Evolutionary conservation across 805 yeast species (phyloP).

Genomic region (Tetrapisispora iriomotensis): DNA sequence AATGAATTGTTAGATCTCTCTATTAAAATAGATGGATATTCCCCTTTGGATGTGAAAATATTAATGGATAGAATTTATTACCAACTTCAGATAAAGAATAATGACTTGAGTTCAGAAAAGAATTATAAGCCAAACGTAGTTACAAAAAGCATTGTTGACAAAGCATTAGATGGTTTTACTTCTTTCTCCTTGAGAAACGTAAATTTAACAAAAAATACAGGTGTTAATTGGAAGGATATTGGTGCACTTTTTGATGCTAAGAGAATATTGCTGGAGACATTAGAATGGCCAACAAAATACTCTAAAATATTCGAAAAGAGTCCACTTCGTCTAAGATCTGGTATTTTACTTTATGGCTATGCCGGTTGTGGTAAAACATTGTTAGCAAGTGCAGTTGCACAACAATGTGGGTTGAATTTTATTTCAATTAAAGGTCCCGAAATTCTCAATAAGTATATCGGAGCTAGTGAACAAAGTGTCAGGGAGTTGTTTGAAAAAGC

Average conservation of each 20-base stretch:
- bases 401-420: slow-evolving; percentile 87
- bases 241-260: slow-evolving; percentile 83
- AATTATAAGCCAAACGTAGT: neutral
- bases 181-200: slow-evolving; percentile 84
- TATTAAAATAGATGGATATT: slow-evolving; percentile 77
- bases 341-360: slow-evolving; percentile 83
- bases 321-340: slow-evolving; percentile 81
- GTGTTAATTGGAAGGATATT: slow-evolving; percentile 71
- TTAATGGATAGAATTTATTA: slow-evolving; percentile 62
- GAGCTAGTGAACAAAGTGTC: slow-evolving; percentile 93
- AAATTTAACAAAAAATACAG: slow-evolving; percentile 56
- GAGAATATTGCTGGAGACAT: slow-evolving; percentile 64
- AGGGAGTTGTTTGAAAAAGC: slow-evolving; percentile 91
- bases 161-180: slow-evolving; percentile 55
- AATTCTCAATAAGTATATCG: slow-evolving; percentile 87
- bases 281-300: slow-evolving; percentile 95
- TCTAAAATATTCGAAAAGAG: slow-evolving; percentile 90
- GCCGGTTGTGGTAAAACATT: slow-evolving; percentile 98
- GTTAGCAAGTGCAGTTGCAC: slow-evolving; percentile 86
- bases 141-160: slow-evolving; percentile 34
- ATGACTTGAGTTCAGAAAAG: neutral
- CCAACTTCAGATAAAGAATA: slow-evolving; percentile 25
- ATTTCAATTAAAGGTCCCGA: slow-evolving; percentile 95
- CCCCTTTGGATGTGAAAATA: slow-evolving; percentile 70
- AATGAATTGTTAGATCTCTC: slow-evolving; percentile 45